A percentile compares a stretch with the other conserved stretches of the same genome.
phyloP scores from a whole-genome alignment of 148 eudicot species.

The Pouteria glomerata region DNA sequence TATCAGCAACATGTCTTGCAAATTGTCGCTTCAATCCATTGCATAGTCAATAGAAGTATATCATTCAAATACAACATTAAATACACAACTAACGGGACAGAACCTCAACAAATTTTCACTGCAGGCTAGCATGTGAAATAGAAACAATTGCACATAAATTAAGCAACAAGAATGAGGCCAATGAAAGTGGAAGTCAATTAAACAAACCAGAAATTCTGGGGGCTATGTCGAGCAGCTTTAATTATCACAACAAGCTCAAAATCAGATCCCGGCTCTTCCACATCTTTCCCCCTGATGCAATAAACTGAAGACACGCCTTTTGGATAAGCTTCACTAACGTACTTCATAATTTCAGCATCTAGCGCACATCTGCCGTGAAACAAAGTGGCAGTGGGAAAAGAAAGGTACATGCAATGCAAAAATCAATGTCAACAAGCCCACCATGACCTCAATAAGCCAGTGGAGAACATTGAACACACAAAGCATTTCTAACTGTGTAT shows the following conservation, averaged over 20 bases:
- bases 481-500: background rate
- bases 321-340: slow-evolving; percentile 87
- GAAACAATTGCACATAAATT: background rate
- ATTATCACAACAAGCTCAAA: slow-evolving; percentile 90
- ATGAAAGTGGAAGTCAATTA: background rate
- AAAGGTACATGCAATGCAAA: background rate
- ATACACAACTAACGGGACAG: background rate
- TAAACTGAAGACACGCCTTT: slow-evolving; percentile 85
- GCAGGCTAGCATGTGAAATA: slow-evolving; percentile 1
- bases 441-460: background rate
- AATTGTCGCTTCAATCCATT: background rate
- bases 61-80: slow-evolving; percentile 1
- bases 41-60: background rate
- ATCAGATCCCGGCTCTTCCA: slow-evolving; percentile 79
- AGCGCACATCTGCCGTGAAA: slow-evolving; percentile 66
- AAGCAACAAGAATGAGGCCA: background rate
- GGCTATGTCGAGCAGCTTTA: slow-evolving; percentile 88
- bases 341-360: slow-evolving; percentile 74
- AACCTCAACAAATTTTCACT: slow-evolving; percentile 2
- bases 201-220: slow-evolving; percentile 85
- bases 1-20: too few species aligned
- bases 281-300: slow-evolving; percentile 78
- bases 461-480: slow-evolving; percentile 2
- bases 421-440: background rate
- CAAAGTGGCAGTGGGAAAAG: background rate